Evolutionary conservation across 768 basidiomycete genomes (phyloP), one percentile per base, ranked within the genome.

Genomic region (Agaricus subrufescens): DNA sequence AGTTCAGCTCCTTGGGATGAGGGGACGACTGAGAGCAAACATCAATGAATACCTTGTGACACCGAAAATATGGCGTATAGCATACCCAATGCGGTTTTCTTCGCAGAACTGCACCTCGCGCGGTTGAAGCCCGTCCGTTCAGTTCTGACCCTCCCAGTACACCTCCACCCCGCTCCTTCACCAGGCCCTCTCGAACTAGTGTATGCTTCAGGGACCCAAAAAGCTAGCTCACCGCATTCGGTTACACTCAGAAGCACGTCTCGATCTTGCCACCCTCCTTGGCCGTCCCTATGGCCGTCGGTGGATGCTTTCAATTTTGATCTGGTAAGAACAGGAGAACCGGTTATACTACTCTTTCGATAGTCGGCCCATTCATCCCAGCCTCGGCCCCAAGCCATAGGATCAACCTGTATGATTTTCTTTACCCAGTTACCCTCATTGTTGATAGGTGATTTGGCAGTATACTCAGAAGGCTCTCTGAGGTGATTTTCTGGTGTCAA

Each of bases 11-110:
- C 87, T 19, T 82, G 79, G 0, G 75, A 63, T 14, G 72, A 67
- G 4, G 78, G 73, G 12, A 87, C 83, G 58, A 93, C 91, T 94
- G 46, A 51, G 46, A 31, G 48, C 25, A 30, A 19, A 19, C 19
- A 19, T 19, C 19, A 19, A 19, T 19, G 19, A 19, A 34, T 45
- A 14, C 52, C 19, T 43, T 55, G 43, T 29, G 3, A 12, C 48
- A 49, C 46, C 38, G 56, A 50, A 25, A 62, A 55, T 38, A 51
- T 51, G 56, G 50, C 59, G 50, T 31, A 51, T 11, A 49, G 74
- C 80, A 57, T 66, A 93, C 94, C 84, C 57, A 98, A 74, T 5
- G 86, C 94, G 3, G 94, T 91, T 70, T 96, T 96, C 70, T 94
- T 94, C 10, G 89, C 85, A 7, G 92, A 91, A 67, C 92, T 96